These are phyloP conservation scores for Candida khao-thaluensis DNA, from an alignment of 805 yeast species.

Conservation along the genomic window DNA sequence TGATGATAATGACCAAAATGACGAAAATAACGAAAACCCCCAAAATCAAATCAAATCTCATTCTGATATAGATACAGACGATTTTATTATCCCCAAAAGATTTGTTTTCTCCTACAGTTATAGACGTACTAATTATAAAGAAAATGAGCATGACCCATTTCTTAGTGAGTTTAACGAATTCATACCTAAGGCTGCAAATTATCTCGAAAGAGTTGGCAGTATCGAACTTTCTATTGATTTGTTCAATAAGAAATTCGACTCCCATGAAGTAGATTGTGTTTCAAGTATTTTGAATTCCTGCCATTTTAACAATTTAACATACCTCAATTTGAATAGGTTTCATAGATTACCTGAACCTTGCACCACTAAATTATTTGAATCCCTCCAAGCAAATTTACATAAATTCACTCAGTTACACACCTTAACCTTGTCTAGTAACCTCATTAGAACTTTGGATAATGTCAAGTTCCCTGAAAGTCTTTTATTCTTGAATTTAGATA, in stretches of 20 bases:
- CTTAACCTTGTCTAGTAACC: conserved; percentile 14
- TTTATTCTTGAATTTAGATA: conserved; percentile 13
- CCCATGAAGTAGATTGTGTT: conserved; percentile 8
- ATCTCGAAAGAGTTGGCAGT: conserved; percentile 10
- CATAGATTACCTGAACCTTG: conserved; percentile 11
- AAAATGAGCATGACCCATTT: conserved; percentile 9
- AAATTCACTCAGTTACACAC: conserved; percentile 15
- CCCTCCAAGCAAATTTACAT: conserved; percentile 4
- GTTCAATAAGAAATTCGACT: conserved; percentile 13
- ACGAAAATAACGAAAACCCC: background rate
- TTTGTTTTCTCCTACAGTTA: conserved; percentile 14
- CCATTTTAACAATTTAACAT: conserved; percentile 13
- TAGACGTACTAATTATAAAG: conserved; percentile 8
- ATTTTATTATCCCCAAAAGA: conserved; percentile 11
- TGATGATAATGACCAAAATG: background rate
- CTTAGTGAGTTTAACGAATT: conserved; percentile 7
- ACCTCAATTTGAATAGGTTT: conserved; percentile 16
- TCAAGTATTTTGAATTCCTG: conserved; percentile 9
- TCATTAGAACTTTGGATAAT: conserved; percentile 7
- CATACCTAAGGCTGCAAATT: conserved; percentile 1
- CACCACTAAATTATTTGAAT: conserved; percentile 4
- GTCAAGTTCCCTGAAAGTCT: conserved; percentile 13
- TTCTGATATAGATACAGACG: background rate
- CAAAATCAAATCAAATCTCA: background rate
- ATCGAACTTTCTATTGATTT: conserved; percentile 15